phyloP scores from a whole-genome alignment of 2,329 filamentous ascomycete genomes.

The Diaporthe destruens region DNA sequence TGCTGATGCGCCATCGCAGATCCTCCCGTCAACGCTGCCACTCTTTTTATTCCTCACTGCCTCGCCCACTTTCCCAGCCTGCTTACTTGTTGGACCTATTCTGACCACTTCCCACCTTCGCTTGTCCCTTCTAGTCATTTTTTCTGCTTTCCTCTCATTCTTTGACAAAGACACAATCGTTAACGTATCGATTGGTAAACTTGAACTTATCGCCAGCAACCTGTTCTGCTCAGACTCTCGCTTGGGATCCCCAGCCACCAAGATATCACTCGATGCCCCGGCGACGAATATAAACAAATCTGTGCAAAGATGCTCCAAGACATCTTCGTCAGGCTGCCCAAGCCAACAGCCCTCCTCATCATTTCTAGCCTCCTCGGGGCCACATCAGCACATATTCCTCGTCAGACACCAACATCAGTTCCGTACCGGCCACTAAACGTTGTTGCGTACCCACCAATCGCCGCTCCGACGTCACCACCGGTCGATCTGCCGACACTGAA shows the following conservation, averaged over 20 bases:
- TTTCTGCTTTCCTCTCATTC: slow-evolving; percentile 9
- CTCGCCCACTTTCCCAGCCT: slow-evolving; percentile 30
- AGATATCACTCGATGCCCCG: slow-evolving; percentile 23
- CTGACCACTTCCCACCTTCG: slow-evolving; percentile 19
- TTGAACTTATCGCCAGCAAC: neutral
- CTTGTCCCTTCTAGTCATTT: slow-evolving; percentile 4
- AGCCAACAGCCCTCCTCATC: slow-evolving; percentile 49
- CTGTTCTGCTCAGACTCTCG: slow-evolving; percentile 3
- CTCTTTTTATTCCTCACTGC: slow-evolving; percentile 32
- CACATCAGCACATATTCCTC: slow-evolving; percentile 46
- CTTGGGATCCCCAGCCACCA: slow-evolving; percentile 13
- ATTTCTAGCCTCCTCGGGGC: slow-evolving; percentile 46
- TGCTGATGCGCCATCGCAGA: slow-evolving; percentile 26
- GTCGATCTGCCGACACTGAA: slow-evolving; percentile 51
- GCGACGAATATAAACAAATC: slow-evolving; percentile 18
- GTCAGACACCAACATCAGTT: slow-evolving; percentile 46
- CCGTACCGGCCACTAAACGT: slow-evolving; percentile 50
- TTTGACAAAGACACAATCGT: neutral
- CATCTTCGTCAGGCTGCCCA: slow-evolving; percentile 48
- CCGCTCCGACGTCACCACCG: slow-evolving; percentile 56
- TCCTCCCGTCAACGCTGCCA: slow-evolving; percentile 32
- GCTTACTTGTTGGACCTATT: slow-evolving; percentile 25
- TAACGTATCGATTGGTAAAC: neutral
- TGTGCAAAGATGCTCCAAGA: slow-evolving; percentile 42
- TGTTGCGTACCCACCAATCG: slow-evolving; percentile 50